These are phyloP conservation scores for Pichia deserticola DNA, from an alignment of 805 yeast genomes.

Conservation along the genomic window DNA sequence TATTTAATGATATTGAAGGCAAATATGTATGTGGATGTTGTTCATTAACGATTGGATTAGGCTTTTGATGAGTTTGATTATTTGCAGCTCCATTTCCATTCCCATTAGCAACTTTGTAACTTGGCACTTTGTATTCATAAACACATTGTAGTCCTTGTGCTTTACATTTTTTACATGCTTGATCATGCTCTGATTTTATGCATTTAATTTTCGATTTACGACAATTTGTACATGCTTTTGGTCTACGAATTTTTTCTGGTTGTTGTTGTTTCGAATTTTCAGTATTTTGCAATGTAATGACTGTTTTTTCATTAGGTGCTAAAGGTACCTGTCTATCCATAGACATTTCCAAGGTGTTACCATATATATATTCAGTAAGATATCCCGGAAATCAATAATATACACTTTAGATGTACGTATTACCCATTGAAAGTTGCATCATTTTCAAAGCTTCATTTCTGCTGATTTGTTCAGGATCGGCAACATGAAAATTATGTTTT, in stretches of 20 bases:
- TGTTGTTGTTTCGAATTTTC: neutral
- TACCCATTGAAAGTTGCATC: no score
- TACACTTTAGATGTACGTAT: no score
- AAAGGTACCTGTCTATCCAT: neutral
- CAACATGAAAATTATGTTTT: no score
- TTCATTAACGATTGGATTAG: neutral
- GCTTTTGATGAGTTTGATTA: neutral
- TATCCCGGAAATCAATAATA: no score
- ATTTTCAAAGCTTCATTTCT: neutral
- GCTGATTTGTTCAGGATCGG: no score
- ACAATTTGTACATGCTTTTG: slow-evolving; percentile 57
- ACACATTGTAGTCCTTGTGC: slow-evolving; percentile 47
- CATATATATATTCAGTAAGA: no score
- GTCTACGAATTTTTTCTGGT: neutral
- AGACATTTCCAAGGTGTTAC: neutral
- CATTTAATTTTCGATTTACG: slow-evolving; percentile 59
- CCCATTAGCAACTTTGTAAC: slow-evolving; percentile 10
- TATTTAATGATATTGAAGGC: no score
- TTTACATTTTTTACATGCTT: slow-evolving; percentile 54
- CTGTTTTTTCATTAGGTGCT: neutral
- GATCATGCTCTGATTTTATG: slow-evolving; percentile 34
- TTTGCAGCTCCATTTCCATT: neutral
- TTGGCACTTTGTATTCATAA: slow-evolving; percentile 42
- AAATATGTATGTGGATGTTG: no score
- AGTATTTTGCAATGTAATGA: neutral